Conservation (phyloP, 208 protist species). For the Trypanosoma congolense region DNA sequence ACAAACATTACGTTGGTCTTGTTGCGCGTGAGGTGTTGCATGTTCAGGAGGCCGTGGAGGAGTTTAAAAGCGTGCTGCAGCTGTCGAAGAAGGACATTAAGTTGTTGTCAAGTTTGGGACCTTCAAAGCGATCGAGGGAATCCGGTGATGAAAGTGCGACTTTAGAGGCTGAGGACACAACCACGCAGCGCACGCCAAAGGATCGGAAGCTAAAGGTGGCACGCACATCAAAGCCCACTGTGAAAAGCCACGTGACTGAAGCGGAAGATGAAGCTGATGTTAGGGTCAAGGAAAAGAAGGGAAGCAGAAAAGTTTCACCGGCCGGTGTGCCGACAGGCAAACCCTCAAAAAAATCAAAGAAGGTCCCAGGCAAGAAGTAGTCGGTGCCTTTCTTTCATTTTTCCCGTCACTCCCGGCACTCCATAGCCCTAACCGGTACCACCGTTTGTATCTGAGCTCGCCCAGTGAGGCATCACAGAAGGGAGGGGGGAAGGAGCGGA, state of each 20-base stretch:
- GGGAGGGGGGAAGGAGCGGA: too few relatives aligned
- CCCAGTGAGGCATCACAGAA: too few relatives aligned
- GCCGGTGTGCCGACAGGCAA: too few relatives aligned
- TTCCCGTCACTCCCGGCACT: not conserved
- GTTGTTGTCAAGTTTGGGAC: slow-evolving; percentile 37
- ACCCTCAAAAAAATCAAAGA: not conserved
- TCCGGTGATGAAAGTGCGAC: slow-evolving; percentile 2
- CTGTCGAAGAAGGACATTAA: slow-evolving; percentile 37
- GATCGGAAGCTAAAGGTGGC: too few relatives aligned
- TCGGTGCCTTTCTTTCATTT: not conserved
- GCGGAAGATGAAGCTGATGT: too few relatives aligned
- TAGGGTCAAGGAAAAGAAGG: not conserved
- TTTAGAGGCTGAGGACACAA: not conserved
- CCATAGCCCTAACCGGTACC: too few relatives aligned
- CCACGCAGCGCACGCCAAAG: too few relatives aligned
- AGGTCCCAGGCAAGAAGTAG: not conserved
- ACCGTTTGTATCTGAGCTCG: too few relatives aligned
- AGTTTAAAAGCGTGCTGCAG: slow-evolving; percentile 55
- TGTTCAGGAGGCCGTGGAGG: slow-evolving; percentile 36
- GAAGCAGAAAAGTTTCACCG: not conserved
- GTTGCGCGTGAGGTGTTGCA: slow-evolving; percentile 77
- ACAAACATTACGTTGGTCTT: slow-evolving; percentile 57
- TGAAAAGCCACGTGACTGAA: too few relatives aligned
- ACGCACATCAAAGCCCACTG: too few relatives aligned
- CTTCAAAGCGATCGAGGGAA: slow-evolving; percentile 33